Conservation (phyloP, 345 rosid species). For the Crucihimalaya himalaica region DNA sequence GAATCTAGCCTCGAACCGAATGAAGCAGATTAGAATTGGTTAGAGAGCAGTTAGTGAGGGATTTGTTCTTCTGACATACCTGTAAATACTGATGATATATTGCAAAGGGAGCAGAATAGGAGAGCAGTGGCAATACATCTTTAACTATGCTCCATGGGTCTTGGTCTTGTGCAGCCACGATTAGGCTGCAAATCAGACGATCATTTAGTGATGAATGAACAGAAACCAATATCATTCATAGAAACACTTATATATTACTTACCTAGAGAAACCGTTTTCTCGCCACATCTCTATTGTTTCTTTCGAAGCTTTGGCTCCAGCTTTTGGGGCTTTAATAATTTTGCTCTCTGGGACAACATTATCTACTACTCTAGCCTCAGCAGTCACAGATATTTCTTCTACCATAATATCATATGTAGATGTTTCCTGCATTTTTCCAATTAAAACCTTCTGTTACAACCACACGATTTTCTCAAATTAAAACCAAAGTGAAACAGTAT, state of each 20-base stretch:
- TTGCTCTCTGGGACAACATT: constrained; percentile 33
- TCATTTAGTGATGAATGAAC: neutral
- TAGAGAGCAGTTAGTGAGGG: neutral
- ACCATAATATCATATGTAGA: constrained; percentile 46
- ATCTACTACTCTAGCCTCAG: constrained; percentile 47
- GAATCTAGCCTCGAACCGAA: neutral
- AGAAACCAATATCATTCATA: neutral
- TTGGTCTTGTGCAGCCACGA: constrained; percentile 82
- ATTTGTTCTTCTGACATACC: constrained; percentile 41
- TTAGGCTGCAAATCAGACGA: constrained; percentile 50
- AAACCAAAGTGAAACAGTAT: neutral
- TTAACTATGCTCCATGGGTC: constrained; percentile 73
- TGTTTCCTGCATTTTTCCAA: constrained; percentile 45
- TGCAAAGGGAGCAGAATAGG: constrained; percentile 88
- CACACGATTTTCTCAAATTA: constrained; percentile 3
- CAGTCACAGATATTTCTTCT: constrained; percentile 46
- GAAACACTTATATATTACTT: constrained; percentile 14
- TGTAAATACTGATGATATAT: constrained; percentile 92
- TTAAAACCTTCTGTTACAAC: constrained; percentile 10
- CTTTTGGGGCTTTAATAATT: constrained; percentile 58
- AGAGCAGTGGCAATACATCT: constrained; percentile 71
- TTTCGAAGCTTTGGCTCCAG: constrained; percentile 71
- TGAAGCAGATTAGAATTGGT: neutral
- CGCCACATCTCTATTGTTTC: constrained; percentile 67
- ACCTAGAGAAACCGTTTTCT: constrained; percentile 92